Percentiles rank a stretch among this genome's conserved stretches.
phyloP scores from a whole-genome alignment of 345 rosid genomes.

The Euphorbia pulcherrima region DNA sequence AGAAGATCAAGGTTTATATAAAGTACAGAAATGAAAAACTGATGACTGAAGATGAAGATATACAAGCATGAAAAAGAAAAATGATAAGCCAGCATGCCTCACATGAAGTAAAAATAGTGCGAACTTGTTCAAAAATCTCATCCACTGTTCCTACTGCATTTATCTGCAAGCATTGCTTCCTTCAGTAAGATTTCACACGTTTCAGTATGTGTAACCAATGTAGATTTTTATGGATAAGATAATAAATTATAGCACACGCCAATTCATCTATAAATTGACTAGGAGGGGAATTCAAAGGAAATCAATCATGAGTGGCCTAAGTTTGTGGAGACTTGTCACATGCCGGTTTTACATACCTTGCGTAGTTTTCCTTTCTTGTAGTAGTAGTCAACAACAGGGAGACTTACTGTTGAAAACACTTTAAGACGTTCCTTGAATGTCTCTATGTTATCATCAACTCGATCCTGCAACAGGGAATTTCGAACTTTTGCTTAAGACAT shows the following conservation, averaged over 20 bases:
- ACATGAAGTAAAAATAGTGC: constrained; percentile 49
- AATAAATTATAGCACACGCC: background rate
- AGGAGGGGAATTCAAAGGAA: background rate
- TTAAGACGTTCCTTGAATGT: constrained; percentile 25
- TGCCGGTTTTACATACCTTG: constrained; percentile 37
- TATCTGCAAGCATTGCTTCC: constrained; percentile 47
- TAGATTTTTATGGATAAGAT: background rate
- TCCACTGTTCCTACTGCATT: constrained; percentile 80
- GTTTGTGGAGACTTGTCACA: background rate
- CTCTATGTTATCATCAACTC: constrained; percentile 30
- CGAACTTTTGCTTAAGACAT: background rate
- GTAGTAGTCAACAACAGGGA: constrained; percentile 73
- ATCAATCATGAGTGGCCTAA: background rate
- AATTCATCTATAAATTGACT: too few species aligned
- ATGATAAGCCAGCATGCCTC: constrained; percentile 37
- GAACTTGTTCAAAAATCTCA: constrained; percentile 74
- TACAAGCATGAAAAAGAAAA: background rate
- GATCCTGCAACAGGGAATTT: constrained; percentile 23
- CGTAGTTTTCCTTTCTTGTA: constrained; percentile 69
- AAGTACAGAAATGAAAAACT: background rate
- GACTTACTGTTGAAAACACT: constrained; percentile 42
- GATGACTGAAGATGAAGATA: background rate
- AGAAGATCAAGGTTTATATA: background rate
- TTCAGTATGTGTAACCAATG: background rate
- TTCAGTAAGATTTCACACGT: background rate